Base-by-base conservation (phyloP, 805 yeast genomes). In the Zygotorulaspora danielsina region DNA sequence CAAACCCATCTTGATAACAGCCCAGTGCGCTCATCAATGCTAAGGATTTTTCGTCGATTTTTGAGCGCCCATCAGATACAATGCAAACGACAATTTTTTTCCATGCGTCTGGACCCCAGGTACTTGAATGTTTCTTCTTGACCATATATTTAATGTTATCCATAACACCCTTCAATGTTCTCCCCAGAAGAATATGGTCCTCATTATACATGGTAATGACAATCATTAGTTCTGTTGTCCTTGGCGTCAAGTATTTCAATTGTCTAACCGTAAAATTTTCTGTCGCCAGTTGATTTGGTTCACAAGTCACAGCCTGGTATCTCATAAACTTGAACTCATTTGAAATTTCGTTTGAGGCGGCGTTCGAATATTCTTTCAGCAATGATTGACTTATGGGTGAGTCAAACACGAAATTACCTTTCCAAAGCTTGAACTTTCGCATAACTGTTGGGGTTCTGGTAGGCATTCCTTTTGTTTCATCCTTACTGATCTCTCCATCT, bases 71-170 rank as follows among this genome's bases (percentile, higher is more conserved):
- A 65, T 90, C 98, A 44, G 89, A 83, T 10, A 90, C 89, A 20
- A 90, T 76, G 50, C 86, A 78, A 13, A 93, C 93, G 8, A 87
- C 96, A 22, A 90, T 79, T 55, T 87, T 90, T 52, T 89, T 87
- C 97, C 97, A 90, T 0, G 95, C 79, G 42, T 86, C 95, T 31
- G 78, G 78, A n/a, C 97, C 97, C 98, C 98, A 90, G 1, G 79
- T 73, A 10, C 76, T 73, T 1, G 84, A 77, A 45, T 79, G 73
- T 21, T 80, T 70, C 45, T 84, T 73, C 37, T 79, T 73, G 32
- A 76, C 71, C 55, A 93, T 70, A 59, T 88, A 81, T 46, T 78
- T 72, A 48, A 90, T 82, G 60, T 93, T 90, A 42, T 85, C 84
- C 67, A 90, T 86, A 9, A 87, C 85, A 50, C 97, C 97, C 57